These are phyloP conservation scores for Yarrowia keelungensis DNA, from an alignment of 805 yeast species.

Conservation along the genomic window DNA sequence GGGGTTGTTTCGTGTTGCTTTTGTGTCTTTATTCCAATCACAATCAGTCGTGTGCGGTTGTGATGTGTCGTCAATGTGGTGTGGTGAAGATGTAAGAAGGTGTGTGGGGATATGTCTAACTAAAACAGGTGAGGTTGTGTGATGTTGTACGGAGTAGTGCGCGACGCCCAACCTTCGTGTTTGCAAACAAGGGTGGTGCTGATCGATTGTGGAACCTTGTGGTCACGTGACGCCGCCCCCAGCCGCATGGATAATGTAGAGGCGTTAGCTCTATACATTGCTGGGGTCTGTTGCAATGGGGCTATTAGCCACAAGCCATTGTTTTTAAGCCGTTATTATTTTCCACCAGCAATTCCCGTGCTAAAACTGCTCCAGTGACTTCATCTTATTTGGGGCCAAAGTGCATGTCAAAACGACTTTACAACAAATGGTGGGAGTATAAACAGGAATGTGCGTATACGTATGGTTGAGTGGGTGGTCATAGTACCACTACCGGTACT, in stretches of 20 bases:
- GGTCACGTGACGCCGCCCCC: constrained; percentile 21
- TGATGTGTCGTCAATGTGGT: neutral
- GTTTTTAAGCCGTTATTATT: neutral
- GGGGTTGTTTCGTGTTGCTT: neutral
- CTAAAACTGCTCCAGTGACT: neutral
- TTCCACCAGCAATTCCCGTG: neutral
- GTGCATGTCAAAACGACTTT: neutral
- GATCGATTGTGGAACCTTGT: constrained; percentile 4
- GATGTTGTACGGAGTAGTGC: constrained; percentile 35
- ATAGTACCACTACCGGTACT: too few relatives aligned
- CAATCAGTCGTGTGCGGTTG: constrained; percentile 5
- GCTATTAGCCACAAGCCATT: neutral
- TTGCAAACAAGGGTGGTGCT: constrained; percentile 15
- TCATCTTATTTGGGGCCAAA: neutral
- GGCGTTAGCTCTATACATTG: constrained; percentile 10
- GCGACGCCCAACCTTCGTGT: constrained; percentile 35
- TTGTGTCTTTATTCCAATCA: neutral
- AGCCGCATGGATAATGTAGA: constrained; percentile 37
- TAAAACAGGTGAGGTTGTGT: constrained; percentile 25
- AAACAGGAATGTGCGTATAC: too few relatives aligned
- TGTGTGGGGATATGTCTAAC: neutral
- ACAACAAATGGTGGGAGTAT: too few relatives aligned
- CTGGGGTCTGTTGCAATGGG: neutral
- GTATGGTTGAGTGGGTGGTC: too few relatives aligned
- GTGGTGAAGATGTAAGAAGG: neutral